phyloP scores from a whole-genome alignment of 2,329 filamentous ascomycete genomes.

The Diaporthe australafricana region DNA sequence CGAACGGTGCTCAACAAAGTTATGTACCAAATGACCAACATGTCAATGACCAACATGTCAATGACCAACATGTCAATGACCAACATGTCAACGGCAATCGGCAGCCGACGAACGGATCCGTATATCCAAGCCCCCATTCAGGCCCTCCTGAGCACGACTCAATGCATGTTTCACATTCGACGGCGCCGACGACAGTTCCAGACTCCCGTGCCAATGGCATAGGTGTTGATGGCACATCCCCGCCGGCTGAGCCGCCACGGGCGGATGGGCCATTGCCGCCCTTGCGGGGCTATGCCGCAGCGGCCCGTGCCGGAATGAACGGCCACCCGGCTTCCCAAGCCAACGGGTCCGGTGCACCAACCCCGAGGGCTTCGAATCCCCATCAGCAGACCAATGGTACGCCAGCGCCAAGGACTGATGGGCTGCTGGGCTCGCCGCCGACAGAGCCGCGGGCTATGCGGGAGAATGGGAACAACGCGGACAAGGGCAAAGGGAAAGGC shows the following conservation, averaged over 20 bases:
- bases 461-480: not conserved
- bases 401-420: not conserved
- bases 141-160: not conserved
- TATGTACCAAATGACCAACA: not conserved
- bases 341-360: not conserved
- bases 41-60: not conserved
- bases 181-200: not conserved
- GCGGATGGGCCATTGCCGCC: not conserved
- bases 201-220: not conserved
- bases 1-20: not conserved
- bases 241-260: not conserved
- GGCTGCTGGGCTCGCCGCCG: not conserved
- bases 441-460: not conserved
- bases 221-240: too few relatives aligned
- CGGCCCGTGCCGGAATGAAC: not conserved
- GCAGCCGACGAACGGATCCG: not conserved
- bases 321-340: not conserved
- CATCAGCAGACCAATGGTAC: not conserved
- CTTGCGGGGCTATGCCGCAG: not conserved
- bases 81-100: not conserved
- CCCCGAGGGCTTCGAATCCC: not conserved
- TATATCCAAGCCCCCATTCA: too few relatives aligned
- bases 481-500: not conserved
- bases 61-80: not conserved
- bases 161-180: not conserved